phyloP scores from a whole-genome alignment of 2,329 filamentous ascomycete genomes.

The Anisogramma anomala region DNA sequence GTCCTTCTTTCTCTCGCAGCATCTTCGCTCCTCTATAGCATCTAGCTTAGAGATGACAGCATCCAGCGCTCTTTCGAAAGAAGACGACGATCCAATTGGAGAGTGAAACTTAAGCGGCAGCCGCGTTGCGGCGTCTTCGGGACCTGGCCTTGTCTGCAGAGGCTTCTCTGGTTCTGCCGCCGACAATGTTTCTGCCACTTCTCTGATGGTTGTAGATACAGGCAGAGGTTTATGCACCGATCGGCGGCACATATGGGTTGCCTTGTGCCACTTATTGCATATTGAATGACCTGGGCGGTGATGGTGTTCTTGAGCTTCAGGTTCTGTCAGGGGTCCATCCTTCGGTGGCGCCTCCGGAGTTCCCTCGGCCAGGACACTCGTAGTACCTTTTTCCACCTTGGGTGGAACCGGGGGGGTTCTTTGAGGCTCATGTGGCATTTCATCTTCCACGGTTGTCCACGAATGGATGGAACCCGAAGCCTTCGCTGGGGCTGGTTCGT shows the following conservation, averaged over 20 bases:
- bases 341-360: conserved; percentile 9
- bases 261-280: conserved; percentile 6
- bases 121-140: conserved; percentile 6
- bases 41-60: conserved; percentile 20
- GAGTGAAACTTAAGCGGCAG: conserved; percentile 18
- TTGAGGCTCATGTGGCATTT: neutral
- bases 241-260: conserved; percentile 3
- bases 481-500: neutral
- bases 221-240: neutral
- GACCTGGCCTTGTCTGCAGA: neutral
- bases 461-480: neutral
- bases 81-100: conserved; percentile 18
- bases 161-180: neutral
- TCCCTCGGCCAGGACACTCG: neutral
- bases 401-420: neutral
- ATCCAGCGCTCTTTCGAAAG: conserved; percentile 20
- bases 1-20: neutral
- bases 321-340: neutral
- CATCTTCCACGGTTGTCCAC: neutral
- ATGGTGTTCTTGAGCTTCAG: neutral
- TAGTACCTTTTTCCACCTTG: neutral
- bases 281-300: conserved; percentile 4
- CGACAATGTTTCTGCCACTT: neutral
- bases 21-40: conserved; percentile 19
- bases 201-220: conserved; percentile 1